Evolutionary conservation across 176 grass and related monocot species (phyloP).

Genomic region (Cymbopogon citratus): DNA sequence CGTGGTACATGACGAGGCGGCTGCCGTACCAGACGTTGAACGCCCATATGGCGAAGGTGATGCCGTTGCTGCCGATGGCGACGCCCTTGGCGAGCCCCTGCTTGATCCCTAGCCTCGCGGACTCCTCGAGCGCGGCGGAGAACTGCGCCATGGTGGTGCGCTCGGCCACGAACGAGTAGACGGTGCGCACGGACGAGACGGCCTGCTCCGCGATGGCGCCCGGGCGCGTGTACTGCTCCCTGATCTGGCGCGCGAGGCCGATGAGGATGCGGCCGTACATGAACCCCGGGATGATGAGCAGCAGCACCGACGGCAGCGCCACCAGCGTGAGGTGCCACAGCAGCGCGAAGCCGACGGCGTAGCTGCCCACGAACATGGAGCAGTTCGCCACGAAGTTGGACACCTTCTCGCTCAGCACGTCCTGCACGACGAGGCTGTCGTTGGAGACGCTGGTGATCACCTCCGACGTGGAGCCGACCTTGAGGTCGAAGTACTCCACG

Average conservation of each 20-base stretch:
- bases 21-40: no score
- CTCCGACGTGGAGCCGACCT: not conserved
- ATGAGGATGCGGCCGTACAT: conserved; percentile 68
- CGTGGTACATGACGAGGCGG: no score
- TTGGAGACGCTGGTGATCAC: conserved; percentile 7
- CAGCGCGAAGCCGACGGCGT: conserved; percentile 57
- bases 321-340: conserved; percentile 65
- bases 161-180: no score
- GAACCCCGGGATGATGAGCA: conserved; percentile 77
- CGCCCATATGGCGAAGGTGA: no score
- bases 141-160: no score
- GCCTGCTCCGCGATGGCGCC: conserved; percentile 77
- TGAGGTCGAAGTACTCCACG: conserved; percentile 92
- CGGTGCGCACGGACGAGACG: conserved; percentile 47
- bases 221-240: conserved; percentile 60
- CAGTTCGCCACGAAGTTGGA: conserved; percentile 87
- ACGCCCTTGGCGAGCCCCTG: no score
- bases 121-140: no score
- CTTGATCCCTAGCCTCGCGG: no score
- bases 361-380: conserved; percentile 61
- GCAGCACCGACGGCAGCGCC: conserved; percentile 50
- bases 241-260: conserved; percentile 52
- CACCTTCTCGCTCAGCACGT: conserved; percentile 83
- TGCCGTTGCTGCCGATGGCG: no score
- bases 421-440: conserved; percentile 85